Base-by-base conservation (phyloP, 2,329 filamentous ascomycete genomes). In the Aureobasidium sp. region DNA sequence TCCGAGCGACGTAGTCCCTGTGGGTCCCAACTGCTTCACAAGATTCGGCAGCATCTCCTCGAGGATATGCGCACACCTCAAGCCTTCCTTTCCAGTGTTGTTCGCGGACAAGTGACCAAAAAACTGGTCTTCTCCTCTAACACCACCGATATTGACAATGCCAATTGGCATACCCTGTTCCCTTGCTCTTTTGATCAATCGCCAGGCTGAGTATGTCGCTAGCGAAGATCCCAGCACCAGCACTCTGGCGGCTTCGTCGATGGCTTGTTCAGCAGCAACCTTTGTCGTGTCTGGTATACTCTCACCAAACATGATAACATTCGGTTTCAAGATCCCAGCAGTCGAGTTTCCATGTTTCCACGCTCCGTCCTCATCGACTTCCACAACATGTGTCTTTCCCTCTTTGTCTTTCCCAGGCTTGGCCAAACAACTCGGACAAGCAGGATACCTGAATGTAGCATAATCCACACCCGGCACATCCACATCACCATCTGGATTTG, bases 241-340 rank as follows among this genome's bases (percentile, higher is more conserved):
- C 42, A 98, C 79, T 67, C 89, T 88, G 8, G 89, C 90, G 1
- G 94, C 92, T 33, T 86, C 85, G 73, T 98, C 93, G 58, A 98
- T 89, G 18, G 92, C 92, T 33, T 88, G 81, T 75, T 98, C 95
- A 2, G 95, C 95, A 0, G 89, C 90, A 2, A 82, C 78, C 77
- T 97, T 98, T 42, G 95, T 90, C 1, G 80, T 73, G 1, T 80
- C 78, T 0, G 88, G 83, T 58, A 98, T 97, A 67, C 89, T 95
- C 79, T 98, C 96, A 20, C 96, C 96, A 77, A 98, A 98, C 94
- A 98, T 98, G 72, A 95, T 90, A 2, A 99, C 95, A 1, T 93
- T 93, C 4, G 96, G 96, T 75, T 98, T 98, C 64, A 99, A 78
- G 43, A 98, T 89, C 2, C 95, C 96, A 0, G 90, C 93, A 9